Evolutionary conservation across 2,329 filamentous ascomycete species (phyloP).

Genomic region (Colletotrichum sansevieriae): DNA sequence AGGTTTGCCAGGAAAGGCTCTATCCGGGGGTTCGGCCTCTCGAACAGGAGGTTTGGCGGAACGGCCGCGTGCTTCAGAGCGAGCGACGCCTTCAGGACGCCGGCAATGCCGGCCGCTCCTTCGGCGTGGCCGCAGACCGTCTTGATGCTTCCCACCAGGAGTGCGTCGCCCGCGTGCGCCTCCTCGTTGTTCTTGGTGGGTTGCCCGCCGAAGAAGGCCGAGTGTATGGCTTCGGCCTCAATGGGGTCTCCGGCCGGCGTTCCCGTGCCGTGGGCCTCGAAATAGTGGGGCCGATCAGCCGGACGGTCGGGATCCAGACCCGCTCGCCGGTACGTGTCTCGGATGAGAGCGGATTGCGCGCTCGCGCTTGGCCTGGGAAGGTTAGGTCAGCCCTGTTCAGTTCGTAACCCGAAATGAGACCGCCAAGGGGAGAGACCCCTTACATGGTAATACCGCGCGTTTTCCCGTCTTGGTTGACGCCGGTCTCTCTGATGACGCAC

Average conservation of each 20-base stretch:
- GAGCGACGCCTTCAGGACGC: too few relatives aligned
- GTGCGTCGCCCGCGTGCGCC: conserved; percentile 29
- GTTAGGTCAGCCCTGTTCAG: not conserved
- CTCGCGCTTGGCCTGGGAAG: conserved; percentile 52
- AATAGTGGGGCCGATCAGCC: conserved; percentile 27
- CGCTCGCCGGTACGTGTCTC: conserved; percentile 44
- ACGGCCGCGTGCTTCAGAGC: conserved; percentile 17
- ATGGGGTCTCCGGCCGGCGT: conserved; percentile 54
- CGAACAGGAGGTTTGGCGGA: conserved; percentile 50
- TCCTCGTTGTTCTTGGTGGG: conserved; percentile 19
- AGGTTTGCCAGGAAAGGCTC: conserved; percentile 44
- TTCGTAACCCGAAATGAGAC: too few relatives aligned
- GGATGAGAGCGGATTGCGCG: conserved; percentile 47
- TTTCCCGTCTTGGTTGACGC: conserved; percentile 44
- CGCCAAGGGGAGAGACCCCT: too few relatives aligned
- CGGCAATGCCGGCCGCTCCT: conserved; percentile 38
- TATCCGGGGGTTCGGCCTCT: conserved; percentile 47
- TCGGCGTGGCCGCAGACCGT: conserved; percentile 48
- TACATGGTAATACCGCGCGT: too few relatives aligned
- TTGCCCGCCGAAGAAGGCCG: conserved; percentile 1
- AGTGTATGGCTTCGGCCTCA: conserved; percentile 49
- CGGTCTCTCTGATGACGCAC: conserved; percentile 45
- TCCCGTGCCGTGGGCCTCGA: conserved; percentile 55
- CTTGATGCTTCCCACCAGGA: conserved; percentile 45
- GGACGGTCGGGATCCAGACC: conserved; percentile 35